Conservation (phyloP, 2,329 filamentous ascomycete genomes). For the Microcyclosporella mali region DNA sequence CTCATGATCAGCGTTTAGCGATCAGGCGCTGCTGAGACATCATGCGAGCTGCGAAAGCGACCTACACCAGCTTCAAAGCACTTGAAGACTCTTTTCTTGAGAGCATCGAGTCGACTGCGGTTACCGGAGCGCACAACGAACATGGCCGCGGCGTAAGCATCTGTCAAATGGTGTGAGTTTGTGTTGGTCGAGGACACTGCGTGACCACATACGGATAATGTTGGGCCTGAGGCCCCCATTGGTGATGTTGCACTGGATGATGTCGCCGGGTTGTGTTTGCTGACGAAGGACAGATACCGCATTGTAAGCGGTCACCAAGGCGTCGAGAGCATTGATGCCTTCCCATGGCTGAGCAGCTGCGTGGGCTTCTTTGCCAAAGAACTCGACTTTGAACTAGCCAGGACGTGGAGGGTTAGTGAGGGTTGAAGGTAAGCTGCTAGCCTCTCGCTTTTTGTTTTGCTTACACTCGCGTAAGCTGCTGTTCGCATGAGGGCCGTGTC, state of each 20-base stretch:
- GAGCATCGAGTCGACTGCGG: conserved; percentile 25
- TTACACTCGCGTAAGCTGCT: conserved; percentile 42
- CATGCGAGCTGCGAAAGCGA: conserved; percentile 13
- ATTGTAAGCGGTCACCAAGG: conserved; percentile 29
- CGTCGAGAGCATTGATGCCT: conserved; percentile 33
- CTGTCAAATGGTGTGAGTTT: too few relatives aligned
- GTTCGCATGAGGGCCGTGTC: conserved; percentile 48
- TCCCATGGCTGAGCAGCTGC: conserved; percentile 30
- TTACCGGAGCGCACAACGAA: conserved; percentile 34
- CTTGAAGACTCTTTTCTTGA: conserved; percentile 30
- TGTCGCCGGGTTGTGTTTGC: conserved; percentile 36
- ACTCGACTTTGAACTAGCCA: conserved; percentile 50
- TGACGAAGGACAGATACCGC: conserved; percentile 34
- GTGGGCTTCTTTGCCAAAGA: conserved; percentile 38
- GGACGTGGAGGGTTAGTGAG: too few relatives aligned
- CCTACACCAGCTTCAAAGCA: conserved; percentile 43
- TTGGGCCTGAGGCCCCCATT: conserved; percentile 31
- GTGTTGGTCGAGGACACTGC: too few relatives aligned
- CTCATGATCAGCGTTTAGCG: too few relatives aligned
- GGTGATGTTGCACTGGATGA: conserved; percentile 31
- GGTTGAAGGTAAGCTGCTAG: too few relatives aligned
- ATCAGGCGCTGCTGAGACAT: not conserved
- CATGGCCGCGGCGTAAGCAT: conserved; percentile 34
- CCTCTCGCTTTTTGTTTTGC: too few relatives aligned
- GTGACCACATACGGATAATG: conserved; percentile 28